A percentile compares a stretch with the other conserved stretches of the same genome.
Conservation (phyloP, 129 eudicot genomes). For the Flaveria brownii region DNA sequence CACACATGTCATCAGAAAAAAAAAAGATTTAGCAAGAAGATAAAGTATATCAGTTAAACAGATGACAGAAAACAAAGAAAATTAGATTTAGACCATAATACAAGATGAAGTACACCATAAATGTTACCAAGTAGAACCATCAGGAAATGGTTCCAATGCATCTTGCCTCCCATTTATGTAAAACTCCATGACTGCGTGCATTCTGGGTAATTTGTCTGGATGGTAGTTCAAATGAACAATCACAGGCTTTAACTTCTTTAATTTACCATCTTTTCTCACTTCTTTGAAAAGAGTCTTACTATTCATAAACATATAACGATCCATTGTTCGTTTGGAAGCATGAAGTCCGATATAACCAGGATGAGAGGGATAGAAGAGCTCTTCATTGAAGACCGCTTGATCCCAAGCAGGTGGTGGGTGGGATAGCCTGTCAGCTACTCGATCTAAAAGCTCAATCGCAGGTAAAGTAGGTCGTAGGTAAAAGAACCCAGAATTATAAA, state of each 20-base stretch:
- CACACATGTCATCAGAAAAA: neutral
- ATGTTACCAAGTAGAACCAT: slow-evolving; percentile 53
- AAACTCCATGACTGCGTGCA: slow-evolving; percentile 73
- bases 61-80: slow-evolving; percentile 8
- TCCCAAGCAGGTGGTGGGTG: slow-evolving; percentile 56
- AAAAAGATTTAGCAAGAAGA: slow-evolving; percentile 1
- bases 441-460: slow-evolving; percentile 78
- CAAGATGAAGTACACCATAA: neutral
- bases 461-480: slow-evolving; percentile 77
- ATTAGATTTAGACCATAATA: neutral
- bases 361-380: slow-evolving; percentile 67
- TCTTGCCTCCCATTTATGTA: slow-evolving; percentile 68
- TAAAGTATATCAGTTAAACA: neutral
- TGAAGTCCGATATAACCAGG: slow-evolving; percentile 79
- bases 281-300: slow-evolving; percentile 70
- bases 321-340: slow-evolving; percentile 77
- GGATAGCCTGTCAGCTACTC: slow-evolving; percentile 64
- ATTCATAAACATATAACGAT: slow-evolving; percentile 69
- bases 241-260: slow-evolving; percentile 74
- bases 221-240: slow-evolving; percentile 73
- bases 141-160: slow-evolving; percentile 65
- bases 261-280: slow-evolving; percentile 55
- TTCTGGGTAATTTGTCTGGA: slow-evolving; percentile 69
- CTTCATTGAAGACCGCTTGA: slow-evolving; percentile 80
- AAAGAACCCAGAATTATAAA: slow-evolving; percentile 75